Evolutionary conservation across 768 basidiomycete species (phyloP).

Genomic region (Holtermanniella nyarrowii): DNA sequence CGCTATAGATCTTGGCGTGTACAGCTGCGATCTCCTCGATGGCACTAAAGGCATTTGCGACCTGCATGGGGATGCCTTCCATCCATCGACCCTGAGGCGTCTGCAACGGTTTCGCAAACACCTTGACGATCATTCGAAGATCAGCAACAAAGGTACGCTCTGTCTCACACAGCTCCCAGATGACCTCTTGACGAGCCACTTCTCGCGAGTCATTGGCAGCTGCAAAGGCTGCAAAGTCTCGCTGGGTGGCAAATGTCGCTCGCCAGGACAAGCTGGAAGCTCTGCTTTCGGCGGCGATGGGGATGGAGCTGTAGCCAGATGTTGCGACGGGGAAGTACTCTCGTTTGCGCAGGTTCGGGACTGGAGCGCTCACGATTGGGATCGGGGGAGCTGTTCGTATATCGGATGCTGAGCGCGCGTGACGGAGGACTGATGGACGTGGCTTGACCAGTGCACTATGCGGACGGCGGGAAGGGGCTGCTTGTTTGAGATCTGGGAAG

Average conservation of each 20-base stretch:
- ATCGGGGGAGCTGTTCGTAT: too few species aligned
- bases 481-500: not conserved
- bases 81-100: conserved; percentile 67
- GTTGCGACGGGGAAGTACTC: conserved; percentile 29
- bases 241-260: conserved; percentile 14
- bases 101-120: conserved; percentile 70
- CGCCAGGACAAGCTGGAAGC: conserved; percentile 18
- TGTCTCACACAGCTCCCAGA: conserved; percentile 58
- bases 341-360: conserved; percentile 9
- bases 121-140: conserved; percentile 55
- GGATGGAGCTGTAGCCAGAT: conserved; percentile 19
- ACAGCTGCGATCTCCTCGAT: conserved; percentile 74
- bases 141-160: conserved; percentile 61
- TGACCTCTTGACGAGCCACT: conserved; percentile 55
- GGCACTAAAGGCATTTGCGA: conserved; percentile 73
- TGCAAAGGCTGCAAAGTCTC: conserved; percentile 23
- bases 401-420: conserved; percentile 14
- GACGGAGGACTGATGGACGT: conserved; percentile 17
- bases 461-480: conserved; percentile 1
- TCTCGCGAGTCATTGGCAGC: conserved; percentile 48
- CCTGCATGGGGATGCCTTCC: conserved; percentile 58
- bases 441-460: conserved; percentile 1
- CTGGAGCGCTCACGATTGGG: conserved; percentile 14
- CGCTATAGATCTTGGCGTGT: conserved; percentile 55
- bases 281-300: conserved; percentile 10